phyloP scores from a whole-genome alignment of 1,284 basidiomycete genomes.

The Fomitopsis schrenkii region DNA sequence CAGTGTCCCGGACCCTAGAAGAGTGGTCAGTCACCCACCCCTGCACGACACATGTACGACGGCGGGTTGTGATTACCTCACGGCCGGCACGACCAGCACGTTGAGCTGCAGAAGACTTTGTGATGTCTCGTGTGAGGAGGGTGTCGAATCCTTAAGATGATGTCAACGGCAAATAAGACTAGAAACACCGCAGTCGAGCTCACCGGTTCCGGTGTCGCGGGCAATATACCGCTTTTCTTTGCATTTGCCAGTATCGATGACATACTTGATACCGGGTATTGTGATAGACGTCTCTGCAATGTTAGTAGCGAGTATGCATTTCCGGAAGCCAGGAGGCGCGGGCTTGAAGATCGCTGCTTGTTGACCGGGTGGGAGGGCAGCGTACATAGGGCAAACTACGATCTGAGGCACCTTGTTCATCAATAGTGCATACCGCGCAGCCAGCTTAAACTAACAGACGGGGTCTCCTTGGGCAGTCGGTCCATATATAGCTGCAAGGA shows the following conservation, averaged over 20 bases:
- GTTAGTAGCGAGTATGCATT: conserved; percentile 93
- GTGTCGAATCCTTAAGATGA: conserved; percentile 74
- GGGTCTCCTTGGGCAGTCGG: conserved; percentile 53
- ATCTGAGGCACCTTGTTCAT: conserved; percentile 42
- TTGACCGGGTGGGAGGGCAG: conserved; percentile 74
- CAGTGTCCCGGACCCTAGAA: conserved; percentile 73
- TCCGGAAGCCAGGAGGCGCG: conserved; percentile 70
- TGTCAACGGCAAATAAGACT: background rate
- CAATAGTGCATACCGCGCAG: too few species aligned
- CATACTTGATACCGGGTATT: conserved; percentile 93
- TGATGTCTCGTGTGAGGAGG: conserved; percentile 80
- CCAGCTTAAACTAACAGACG: conserved; percentile 39
- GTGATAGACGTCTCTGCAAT: conserved; percentile 99
- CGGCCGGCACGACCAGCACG: conserved; percentile 89
- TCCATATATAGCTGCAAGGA: conserved; percentile 65
- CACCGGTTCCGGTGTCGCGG: conserved; percentile 62
- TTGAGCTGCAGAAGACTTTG: conserved; percentile 86
- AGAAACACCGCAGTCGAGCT: conserved; percentile 14
- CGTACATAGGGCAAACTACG: conserved; percentile 77
- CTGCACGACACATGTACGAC: conserved; percentile 1
- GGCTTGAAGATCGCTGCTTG: conserved; percentile 78
- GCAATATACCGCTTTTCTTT: conserved; percentile 91
- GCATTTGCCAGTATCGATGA: conserved; percentile 92
- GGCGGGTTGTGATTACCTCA: conserved; percentile 45
- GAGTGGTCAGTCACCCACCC: background rate